Evolutionary conservation across 768 basidiomycete species (phyloP).

Genomic region (Podaxis carcinomalis): DNA sequence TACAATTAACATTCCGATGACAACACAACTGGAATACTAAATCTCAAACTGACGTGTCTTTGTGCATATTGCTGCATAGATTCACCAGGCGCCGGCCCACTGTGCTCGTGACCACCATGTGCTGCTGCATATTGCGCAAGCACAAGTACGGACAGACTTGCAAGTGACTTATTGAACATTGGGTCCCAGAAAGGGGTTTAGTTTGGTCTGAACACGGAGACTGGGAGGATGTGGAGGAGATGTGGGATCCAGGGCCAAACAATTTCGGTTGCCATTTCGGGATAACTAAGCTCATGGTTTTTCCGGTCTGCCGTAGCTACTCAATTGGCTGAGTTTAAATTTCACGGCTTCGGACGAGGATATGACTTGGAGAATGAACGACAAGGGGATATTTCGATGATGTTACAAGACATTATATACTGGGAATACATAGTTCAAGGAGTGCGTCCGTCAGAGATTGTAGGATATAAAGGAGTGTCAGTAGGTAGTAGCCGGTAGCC

Average conservation of each 20-base stretch:
- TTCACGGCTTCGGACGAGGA: not conserved
- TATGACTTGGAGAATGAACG: no score
- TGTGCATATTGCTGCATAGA: slow-evolving; percentile 81
- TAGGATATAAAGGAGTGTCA: not conserved
- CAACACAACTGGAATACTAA: not conserved
- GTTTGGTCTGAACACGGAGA: not conserved
- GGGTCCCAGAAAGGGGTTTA: slow-evolving; percentile 10
- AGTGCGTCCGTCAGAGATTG: not conserved
- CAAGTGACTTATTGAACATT: slow-evolving; percentile 46
- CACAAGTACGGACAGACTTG: slow-evolving; percentile 33
- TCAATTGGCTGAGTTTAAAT: not conserved
- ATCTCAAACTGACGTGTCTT: slow-evolving; percentile 70
- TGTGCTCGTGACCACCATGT: slow-evolving; percentile 63
- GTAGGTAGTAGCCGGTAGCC: not conserved
- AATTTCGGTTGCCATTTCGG: not conserved
- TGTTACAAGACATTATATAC: not conserved
- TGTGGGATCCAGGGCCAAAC: not conserved
- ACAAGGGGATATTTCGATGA: not conserved
- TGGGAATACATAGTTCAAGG: not conserved
- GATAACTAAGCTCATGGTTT: not conserved
- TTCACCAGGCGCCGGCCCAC: slow-evolving; percentile 48
- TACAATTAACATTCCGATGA: slow-evolving; percentile 5
- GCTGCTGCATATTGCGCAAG: slow-evolving; percentile 26
- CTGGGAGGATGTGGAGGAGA: not conserved
- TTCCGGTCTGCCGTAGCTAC: no score